phyloP scores from a whole-genome alignment of 306 rosid genomes.

The Boehmeria nivea region DNA sequence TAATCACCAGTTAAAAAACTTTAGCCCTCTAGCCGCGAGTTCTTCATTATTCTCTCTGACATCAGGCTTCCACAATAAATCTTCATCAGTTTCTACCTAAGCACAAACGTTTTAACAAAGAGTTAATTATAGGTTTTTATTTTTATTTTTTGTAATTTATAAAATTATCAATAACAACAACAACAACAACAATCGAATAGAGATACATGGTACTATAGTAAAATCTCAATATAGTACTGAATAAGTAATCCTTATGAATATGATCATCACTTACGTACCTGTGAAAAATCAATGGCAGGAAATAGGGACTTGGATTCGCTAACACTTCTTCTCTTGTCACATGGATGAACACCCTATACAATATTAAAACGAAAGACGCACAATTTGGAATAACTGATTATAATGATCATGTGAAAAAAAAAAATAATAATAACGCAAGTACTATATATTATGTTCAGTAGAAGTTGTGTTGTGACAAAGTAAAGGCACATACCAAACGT shows the following conservation, averaged over 20 bases:
- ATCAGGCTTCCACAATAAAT: constrained; percentile 72
- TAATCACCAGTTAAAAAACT: constrained; percentile 71
- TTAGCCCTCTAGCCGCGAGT: constrained; percentile 71
- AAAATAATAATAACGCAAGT: no score
- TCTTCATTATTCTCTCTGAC: constrained; percentile 62
- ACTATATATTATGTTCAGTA: no score
- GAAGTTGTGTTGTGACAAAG: no score
- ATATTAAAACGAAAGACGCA: constrained; percentile 11
- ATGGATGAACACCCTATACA: constrained; percentile 74
- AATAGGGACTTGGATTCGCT: constrained; percentile 61
- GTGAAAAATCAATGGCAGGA: constrained; percentile 87
- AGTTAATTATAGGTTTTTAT: constrained; percentile 11
- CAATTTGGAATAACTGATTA: neutral
- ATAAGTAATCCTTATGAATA: neutral
- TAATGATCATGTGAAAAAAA: no score
- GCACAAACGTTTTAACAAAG: constrained; percentile 21
- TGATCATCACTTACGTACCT: constrained; percentile 38
- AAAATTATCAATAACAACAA: no score
- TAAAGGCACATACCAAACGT: constrained; percentile 60
- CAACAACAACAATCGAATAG: no score
- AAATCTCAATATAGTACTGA: constrained; percentile 5
- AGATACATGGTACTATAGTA: no score
- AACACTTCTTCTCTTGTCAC: constrained; percentile 81
- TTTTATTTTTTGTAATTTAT: no score
- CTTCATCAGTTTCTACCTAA: constrained; percentile 73